phyloP scores from a whole-genome alignment of 176 grass and related monocot genomes.

The Typha latifolia region DNA sequence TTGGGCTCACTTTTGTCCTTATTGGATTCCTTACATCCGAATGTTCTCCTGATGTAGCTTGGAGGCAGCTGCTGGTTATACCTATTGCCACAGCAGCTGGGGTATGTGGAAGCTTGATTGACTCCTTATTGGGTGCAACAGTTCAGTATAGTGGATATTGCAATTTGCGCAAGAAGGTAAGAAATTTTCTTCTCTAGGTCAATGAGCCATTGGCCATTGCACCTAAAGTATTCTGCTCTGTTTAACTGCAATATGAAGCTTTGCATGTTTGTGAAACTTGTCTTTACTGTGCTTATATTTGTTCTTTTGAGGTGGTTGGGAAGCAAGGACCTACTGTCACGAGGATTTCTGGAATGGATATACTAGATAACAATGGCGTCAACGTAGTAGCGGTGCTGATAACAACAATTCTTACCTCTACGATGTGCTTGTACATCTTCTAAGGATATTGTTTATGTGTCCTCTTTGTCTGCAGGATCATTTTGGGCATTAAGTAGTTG shows the following conservation, averaged over 20 bases:
- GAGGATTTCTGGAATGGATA: constrained; percentile 72
- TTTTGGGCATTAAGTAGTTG: not conserved
- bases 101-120: constrained; percentile 71
- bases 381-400: constrained; percentile 64
- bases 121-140: constrained; percentile 77
- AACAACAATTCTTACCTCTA: constrained; percentile 49
- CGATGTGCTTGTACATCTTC: constrained; percentile 53
- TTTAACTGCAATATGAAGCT: too few relatives aligned
- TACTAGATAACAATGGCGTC: constrained; percentile 81
- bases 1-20: constrained; percentile 72
- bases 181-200: not conserved
- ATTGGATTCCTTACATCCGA: constrained; percentile 60
- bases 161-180: constrained; percentile 68
- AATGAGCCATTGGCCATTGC: not conserved
- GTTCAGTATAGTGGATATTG: constrained; percentile 88
- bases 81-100: constrained; percentile 65
- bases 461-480: not conserved
- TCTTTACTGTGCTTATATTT: not conserved
- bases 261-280: not conserved
- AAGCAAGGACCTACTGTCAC: constrained; percentile 44
- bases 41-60: constrained; percentile 44
- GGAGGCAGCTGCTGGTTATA: constrained; percentile 63
- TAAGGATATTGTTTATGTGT: constrained; percentile 18
- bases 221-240: not conserved
- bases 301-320: constrained; percentile 57